Evolutionary conservation across 2,329 filamentous ascomycete species (phyloP), one percentile per base, ranked within the genome.

Genomic region (Leptographium radiaticola): DNA sequence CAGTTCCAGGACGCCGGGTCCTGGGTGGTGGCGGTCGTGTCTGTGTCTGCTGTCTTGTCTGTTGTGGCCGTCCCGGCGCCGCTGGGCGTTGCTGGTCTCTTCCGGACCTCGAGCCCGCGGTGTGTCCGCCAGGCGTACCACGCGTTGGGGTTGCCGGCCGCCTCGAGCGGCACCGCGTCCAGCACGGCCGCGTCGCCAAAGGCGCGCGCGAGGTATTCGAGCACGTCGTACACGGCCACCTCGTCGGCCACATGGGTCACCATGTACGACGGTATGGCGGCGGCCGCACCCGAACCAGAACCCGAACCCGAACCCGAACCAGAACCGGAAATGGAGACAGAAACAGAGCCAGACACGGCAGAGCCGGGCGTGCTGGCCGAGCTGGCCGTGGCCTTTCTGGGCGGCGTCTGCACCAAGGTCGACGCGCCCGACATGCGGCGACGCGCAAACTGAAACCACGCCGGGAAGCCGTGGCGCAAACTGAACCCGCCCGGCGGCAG

Each of bases 71-170:
- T 16, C 39, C 10, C 13, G 10, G 18, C 30, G 2, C 7, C 16
- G 2, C 34, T 40, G 7, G n/a, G 42, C 42, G 7, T n/a, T 6
- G 42, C 18, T n/a, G n/a, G n/a, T 36, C 34, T 36, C 34, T 4
- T 8, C 34, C 34, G n/a, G n/a, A 18, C 40, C 13, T 6, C 6
- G n/a, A 77, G 61, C 61, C 66, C 71, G 53, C 83, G 80, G 65
- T 91, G 79, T 8, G 86, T 80, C 61, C 82, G 79, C 91, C 91
- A 97, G 6, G 91, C 91, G 70, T 95, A 87, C 86, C 89, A 97
- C 25, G 91, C 93, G 8, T 89, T 88, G 3, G 87, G 83, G 62
- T 97, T 95, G 1, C 88, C 91, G 0, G 90, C 89, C 18, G 87
- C 87, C 59, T 89, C 81, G 1, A 95, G 71, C 2, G 89, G 84